Base-by-base conservation (phyloP, 108 stramenopile genomes). In the Fragilaria radians region DNA sequence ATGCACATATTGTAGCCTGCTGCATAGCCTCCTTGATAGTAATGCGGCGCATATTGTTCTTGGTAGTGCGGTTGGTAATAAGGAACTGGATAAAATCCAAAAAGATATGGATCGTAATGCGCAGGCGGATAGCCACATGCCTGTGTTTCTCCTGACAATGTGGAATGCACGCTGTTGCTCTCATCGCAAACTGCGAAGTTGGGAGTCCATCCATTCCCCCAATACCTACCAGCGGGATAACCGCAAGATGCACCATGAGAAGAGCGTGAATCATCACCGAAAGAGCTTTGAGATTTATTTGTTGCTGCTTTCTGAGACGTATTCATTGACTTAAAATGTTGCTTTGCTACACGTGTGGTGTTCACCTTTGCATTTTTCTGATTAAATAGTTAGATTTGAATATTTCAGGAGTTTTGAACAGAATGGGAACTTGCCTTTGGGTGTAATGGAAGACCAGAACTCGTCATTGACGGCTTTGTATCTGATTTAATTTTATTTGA, bases 131-230 rank as follows among this genome's bases (percentile, higher is more conserved):
- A 42, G 36, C 36, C 36, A 42, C 7, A 14, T 7, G 14, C 11
- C 52, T 45, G 50, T 45, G 65, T 69, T 18, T 81, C 76, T 14
- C 50, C 58, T 11, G 80, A 67, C 28, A 74, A 23, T 21, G 56
- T 57, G 2, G 76, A 77, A 33, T 81, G 76, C 0, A 73, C 74
- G 34, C 70, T 68, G n/a, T 52, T 57, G 32, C 66, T 68, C 19
- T 79, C 78, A 2, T 46, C 66, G 54, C 58, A 70, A 3, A 22
- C 28, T 58, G 51, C 63, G 52, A 58, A 47, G 26, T 26, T 52
- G 32, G 55, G 31, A 42, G 36, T 14, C 31, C 55, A 33, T 34
- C 55, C 30, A 19, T 19, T 36, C 28, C 31, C 31, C 55, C 55
- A 33, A 30, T 32, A 57, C 24, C 22, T 9, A 7, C 50, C 50